A percentile compares a stretch with the other conserved stretches of the same genome.
phyloP scores from a whole-genome alignment of 2,329 filamentous ascomycete species.

The Pseudogymnoascus sp. region DNA sequence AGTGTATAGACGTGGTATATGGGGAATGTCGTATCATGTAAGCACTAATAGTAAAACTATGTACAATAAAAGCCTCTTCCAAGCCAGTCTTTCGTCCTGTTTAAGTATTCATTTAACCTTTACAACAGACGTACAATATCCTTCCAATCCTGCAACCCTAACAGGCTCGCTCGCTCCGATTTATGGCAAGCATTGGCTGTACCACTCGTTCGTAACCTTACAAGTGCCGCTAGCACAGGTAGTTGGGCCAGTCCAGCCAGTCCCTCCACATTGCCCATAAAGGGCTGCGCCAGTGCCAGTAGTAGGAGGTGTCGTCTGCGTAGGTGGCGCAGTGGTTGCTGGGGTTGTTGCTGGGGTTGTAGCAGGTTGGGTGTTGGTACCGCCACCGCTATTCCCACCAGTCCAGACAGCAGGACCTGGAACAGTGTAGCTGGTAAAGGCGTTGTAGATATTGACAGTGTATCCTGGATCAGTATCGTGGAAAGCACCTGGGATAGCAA shows the following conservation, averaged over 20 bases:
- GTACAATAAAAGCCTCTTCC: neutral
- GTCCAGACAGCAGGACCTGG: conserved; percentile 23
- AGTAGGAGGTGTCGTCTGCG: neutral
- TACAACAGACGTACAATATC: neutral
- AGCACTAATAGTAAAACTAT: neutral
- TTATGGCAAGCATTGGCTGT: conserved; percentile 13
- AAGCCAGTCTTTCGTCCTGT: neutral
- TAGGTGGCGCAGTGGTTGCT: neutral
- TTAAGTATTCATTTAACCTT: neutral
- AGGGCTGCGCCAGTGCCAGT: neutral
- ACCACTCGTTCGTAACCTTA: conserved; percentile 15
- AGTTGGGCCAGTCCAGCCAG: conserved; percentile 16
- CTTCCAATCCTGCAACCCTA: neutral
- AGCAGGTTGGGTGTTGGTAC: neutral
- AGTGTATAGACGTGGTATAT: neutral
- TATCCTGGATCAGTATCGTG: conserved; percentile 16
- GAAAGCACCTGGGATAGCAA: conserved; percentile 24
- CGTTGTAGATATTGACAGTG: conserved; percentile 23
- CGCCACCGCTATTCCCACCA: conserved; percentile 14
- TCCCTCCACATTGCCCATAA: conserved; percentile 20
- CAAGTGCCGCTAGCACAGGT: conserved; percentile 17
- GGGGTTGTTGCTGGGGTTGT: neutral
- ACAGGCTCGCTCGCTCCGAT: neutral
- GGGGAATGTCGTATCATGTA: neutral
- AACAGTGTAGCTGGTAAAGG: conserved; percentile 24